phyloP scores from a whole-genome alignment of 129 eudicot genomes.

The Silybum marianum region DNA sequence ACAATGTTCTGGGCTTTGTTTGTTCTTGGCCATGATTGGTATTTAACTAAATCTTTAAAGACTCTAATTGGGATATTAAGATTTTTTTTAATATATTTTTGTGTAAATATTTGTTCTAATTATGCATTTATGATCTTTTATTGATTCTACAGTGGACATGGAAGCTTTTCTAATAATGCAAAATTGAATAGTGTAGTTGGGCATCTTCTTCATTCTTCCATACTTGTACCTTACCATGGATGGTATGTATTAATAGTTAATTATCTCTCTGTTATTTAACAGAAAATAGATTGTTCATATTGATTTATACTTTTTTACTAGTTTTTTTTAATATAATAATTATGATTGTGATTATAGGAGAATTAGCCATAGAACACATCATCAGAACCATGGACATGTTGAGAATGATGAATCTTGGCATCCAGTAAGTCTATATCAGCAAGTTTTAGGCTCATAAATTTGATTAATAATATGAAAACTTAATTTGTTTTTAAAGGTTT shows the following conservation, averaged over 20 bases:
- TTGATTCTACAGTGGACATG: constrained; percentile 74
- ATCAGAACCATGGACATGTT: constrained; percentile 47
- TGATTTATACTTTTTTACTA: neutral
- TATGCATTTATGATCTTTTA: constrained; percentile 6
- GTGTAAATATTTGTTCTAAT: neutral
- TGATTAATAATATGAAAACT: neutral
- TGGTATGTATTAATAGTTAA: constrained; percentile 46
- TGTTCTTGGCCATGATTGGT: constrained; percentile 99
- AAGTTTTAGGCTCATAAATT: neutral
- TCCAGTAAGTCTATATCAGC: constrained; percentile 32
- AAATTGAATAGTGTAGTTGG: constrained; percentile 89
- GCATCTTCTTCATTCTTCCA: constrained; percentile 88
- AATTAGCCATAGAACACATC: constrained; percentile 46
- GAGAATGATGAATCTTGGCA: constrained; percentile 47
- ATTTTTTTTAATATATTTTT: constrained; percentile 14
- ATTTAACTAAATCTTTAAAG: constrained; percentile 23
- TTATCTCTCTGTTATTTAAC: neutral
- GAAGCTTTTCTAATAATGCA: constrained; percentile 80
- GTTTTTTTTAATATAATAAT: neutral
- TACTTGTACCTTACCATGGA: constrained; percentile 98
- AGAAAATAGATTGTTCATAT: neutral
- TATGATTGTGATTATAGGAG: constrained; percentile 44
- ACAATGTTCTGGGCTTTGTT: constrained; percentile 99
- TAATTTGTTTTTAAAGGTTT: neutral
- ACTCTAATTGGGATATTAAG: neutral